Base-by-base conservation (phyloP, 371 early-diverging fungal species). In the Parasitella parasitica region DNA sequence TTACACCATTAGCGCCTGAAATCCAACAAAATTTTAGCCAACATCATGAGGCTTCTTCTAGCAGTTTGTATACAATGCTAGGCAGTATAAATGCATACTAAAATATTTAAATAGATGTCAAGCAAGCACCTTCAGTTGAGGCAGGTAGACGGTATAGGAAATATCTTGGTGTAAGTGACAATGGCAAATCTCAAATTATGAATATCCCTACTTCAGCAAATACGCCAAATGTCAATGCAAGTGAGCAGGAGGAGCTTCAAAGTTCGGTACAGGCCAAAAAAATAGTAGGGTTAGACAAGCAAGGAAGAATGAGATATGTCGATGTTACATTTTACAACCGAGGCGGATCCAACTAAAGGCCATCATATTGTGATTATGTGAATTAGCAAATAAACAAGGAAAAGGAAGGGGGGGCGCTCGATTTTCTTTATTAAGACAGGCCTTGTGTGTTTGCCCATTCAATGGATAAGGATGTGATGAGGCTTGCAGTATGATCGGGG, bases 401-500 rank as follows among this genome's bases (percentile, higher is more conserved):
- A n/a, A n/a, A n/a, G n/a, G n/a, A n/a, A n/a, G n/a, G n/a, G n/a
- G n/a, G n/a, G n/a, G n/a, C n/a, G n/a, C n/a, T n/a, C n/a, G n/a
- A n/a, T 20, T 20, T 4, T 49, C 27, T 27, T 49, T 49, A 27
- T 27, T 16, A 52, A 6, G 27, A 27, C 34, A 67, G 50, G 6
- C 68, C 70, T 71, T 73, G 76, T 12, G 43, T 49, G 3, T 56
- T 43, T 13, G 76, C 77, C 77, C 77, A 77, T 2, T 64, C 59
- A 32, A 64, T 57, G 0, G 72, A 74, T 38, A 71, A 30, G 6
- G 61, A 59, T 6, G 72, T 71, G 0, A 77, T 55, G 0, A 63
- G 34, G 5, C 48, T 59, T 0, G 72, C 77, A 24, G 66, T 35
- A 9, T 65, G 51, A 22, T 74, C 70, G 5, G 74, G 69, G 36